Percentiles rank a stretch among this genome's conserved stretches.
phyloP scores from a whole-genome alignment of 352 stramenopile species.

The Phytophthora fragariaefolia region DNA sequence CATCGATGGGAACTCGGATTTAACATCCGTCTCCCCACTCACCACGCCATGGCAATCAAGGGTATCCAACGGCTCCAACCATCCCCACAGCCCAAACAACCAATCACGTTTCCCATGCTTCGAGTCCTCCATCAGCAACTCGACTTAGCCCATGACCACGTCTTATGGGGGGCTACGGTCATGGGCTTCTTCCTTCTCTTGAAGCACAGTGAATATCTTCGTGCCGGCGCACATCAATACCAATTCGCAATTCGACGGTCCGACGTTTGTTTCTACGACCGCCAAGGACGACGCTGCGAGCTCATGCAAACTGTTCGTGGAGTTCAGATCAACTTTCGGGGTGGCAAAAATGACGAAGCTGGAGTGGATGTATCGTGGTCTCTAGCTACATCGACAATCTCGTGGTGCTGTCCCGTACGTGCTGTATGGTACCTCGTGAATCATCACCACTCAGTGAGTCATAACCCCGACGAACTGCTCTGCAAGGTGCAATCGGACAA shows the following conservation, averaged over 20 bases:
- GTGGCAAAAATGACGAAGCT: conserved; percentile 34
- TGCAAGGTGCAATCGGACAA: conserved; percentile 7
- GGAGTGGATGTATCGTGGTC: background rate
- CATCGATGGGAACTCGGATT: conserved; percentile 28
- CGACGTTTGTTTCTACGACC: conserved; percentile 1
- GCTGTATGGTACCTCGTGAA: conserved; percentile 11
- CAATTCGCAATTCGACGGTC: conserved; percentile 14
- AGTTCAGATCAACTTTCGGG: conserved; percentile 19
- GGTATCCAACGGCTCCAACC: conserved; percentile 31
- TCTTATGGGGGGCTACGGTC: conserved; percentile 41
- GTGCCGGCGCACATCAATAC: conserved; percentile 13
- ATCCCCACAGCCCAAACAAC: conserved; percentile 8
- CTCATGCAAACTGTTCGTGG: background rate
- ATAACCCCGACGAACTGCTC: conserved; percentile 8
- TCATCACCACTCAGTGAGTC: conserved; percentile 5
- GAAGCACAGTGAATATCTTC: conserved; percentile 22
- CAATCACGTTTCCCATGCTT: conserved; percentile 28
- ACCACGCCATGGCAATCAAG: conserved; percentile 32
- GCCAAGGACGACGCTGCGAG: background rate
- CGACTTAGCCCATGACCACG: conserved; percentile 38
- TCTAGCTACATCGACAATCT: background rate
- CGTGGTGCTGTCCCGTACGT: conserved; percentile 13
- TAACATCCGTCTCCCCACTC: conserved; percentile 19
- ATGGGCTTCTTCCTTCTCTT: conserved; percentile 33
- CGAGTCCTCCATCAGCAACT: conserved; percentile 11